Evolutionary conservation across 75 land plant species (phyloP).

Genomic region (Cupressus sempervirens): DNA sequence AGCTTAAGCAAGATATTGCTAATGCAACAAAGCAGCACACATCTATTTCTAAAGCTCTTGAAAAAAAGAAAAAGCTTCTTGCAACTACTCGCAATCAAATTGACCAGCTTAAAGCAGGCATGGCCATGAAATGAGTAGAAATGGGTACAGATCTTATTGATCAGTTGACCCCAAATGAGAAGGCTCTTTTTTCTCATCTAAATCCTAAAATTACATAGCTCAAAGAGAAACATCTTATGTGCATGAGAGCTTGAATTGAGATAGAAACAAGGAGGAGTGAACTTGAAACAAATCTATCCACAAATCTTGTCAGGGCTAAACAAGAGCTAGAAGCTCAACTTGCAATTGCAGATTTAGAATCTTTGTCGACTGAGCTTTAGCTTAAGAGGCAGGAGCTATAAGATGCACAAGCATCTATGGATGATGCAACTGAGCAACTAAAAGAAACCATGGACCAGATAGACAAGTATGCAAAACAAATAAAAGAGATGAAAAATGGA

Average conservation of each 20-base stretch:
- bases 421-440: conserved; percentile 57
- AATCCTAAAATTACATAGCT: conserved; percentile 89
- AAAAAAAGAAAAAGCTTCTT: conserved; percentile 80
- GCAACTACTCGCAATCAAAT: conserved; percentile 72
- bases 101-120: conserved; percentile 64
- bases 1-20: conserved; percentile 72
- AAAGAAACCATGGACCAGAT: conserved; percentile 70
- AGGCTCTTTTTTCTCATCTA: conserved; percentile 59
- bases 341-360: conserved; percentile 46
- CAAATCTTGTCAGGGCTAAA: conserved; percentile 83
- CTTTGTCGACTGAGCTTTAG: conserved; percentile 46
- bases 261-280: conserved; percentile 82
- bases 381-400: conserved; percentile 59
- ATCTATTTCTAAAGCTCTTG: conserved; percentile 65
- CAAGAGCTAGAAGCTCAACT: conserved; percentile 77
- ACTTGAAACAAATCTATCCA: conserved; percentile 80
- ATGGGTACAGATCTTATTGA: conserved; percentile 97
- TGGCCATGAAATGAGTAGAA: conserved; percentile 72
- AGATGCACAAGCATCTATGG: conserved; percentile 58
- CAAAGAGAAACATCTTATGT: conserved; percentile 67
- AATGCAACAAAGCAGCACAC: conserved; percentile 63
- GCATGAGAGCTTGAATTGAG: conserved; percentile 75
- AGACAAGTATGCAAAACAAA: conserved; percentile 46
- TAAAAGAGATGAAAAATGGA: conserved; percentile 46
- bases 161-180: conserved; percentile 86